Evolutionary conservation across 176 grass and related monocot genomes (phyloP).

Genomic region (Triticum monococcum): DNA sequence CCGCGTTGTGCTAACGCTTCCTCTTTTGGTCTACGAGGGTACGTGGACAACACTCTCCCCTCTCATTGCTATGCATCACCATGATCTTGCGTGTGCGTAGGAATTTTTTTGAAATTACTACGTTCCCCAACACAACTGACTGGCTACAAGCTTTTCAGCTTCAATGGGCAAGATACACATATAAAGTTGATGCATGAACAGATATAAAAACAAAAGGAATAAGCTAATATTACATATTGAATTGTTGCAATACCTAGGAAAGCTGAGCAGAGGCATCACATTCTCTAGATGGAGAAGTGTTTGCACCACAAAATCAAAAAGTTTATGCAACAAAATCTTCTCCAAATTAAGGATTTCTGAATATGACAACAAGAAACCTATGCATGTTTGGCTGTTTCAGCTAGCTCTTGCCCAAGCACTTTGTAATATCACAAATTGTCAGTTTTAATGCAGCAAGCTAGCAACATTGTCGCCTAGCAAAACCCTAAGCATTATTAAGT

Average conservation of each 20-base stretch:
- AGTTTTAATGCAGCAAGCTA: slow-evolving; percentile 55
- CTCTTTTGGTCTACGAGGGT: too few species aligned
- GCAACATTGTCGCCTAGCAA: slow-evolving; percentile 15
- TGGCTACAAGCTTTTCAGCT: too few species aligned
- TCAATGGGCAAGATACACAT: slow-evolving; percentile 38
- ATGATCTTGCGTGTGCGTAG: too few species aligned
- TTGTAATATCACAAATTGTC: slow-evolving; percentile 78
- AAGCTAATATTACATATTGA: neutral
- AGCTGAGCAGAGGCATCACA: slow-evolving; percentile 62
- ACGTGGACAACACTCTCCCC: too few species aligned
- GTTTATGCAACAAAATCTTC: slow-evolving; percentile 17
- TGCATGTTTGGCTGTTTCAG: slow-evolving; percentile 50
- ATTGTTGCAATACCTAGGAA: slow-evolving; percentile 43
- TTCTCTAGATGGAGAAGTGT: slow-evolving; percentile 57
- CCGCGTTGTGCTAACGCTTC: too few species aligned
- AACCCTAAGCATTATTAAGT: neutral
- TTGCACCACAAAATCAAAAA: slow-evolving; percentile 33
- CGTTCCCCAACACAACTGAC: too few species aligned
- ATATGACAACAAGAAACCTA: slow-evolving; percentile 8
- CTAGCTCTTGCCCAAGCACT: slow-evolving; percentile 55
- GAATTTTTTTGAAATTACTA: too few species aligned
- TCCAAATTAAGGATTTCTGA: neutral
- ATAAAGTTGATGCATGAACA: neutral
- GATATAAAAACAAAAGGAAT: slow-evolving; percentile 1
- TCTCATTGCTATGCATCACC: too few species aligned